Base-by-base conservation (phyloP, 176 grass and related monocot genomes). In the Oryza longistaminata region DNA sequence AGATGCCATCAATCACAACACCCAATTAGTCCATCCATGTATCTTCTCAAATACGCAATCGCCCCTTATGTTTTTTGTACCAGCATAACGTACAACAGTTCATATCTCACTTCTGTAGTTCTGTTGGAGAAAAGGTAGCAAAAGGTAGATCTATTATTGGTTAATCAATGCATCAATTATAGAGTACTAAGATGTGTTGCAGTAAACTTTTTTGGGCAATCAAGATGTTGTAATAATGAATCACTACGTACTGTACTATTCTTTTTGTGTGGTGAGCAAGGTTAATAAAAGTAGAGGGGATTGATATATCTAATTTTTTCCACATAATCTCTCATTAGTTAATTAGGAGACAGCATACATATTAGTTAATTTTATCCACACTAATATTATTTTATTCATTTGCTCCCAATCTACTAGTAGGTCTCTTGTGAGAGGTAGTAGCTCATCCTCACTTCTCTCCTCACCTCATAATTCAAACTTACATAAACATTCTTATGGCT, bases 21-120 rank as follows among this genome's bases (percentile, higher is more conserved):
- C 6, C 11, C 16, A 80, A 52, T 17, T 68, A 68, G 26, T 45
- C 4, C 61, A 33, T 80, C 0, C 33, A 34, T 7, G 21, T 52
- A 21, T 29, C 7, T 67, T 43, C 7, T 74, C 62, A 48, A 40
- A 40, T 40, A 40, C 1, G 39, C 39, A 40, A 9, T 40, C 2
- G 39, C 6, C 6, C 39, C 39, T 22, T 25, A 82, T 76, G 16
- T 74, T 87, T 87, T 70, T 37, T 70, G 25, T 48, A 82, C 49
- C 73, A 77, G 8, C 85, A 39, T 44, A 10, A 21, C 17, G 12
- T 17, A 34, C 16, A 34, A 8, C 26, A 35, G 0, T 75, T 26
- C 13, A 71, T 48, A 65, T 49, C 25, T 83, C 40, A 58, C 29
- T 75, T 53, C 16, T 17, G 42, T 66, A 27, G 21, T 3, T 12